phyloP scores from a whole-genome alignment of 352 stramenopile genomes.

The Pilasporangium apinafurcum region DNA sequence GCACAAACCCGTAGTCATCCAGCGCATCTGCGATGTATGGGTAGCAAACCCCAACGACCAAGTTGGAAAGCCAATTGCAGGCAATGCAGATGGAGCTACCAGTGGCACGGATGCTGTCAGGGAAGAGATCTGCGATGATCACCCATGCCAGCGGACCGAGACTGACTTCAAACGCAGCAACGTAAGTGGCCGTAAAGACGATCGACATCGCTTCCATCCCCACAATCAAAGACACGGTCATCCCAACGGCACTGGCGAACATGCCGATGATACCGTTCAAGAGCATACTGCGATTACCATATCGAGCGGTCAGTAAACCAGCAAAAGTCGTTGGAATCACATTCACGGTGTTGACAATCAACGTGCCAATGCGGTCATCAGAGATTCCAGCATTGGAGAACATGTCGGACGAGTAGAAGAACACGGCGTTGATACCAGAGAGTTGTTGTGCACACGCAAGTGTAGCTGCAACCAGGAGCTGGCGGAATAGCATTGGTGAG shows the following conservation, averaged over 20 bases:
- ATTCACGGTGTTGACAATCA: constrained; percentile 36
- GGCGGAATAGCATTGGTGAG: constrained; percentile 22
- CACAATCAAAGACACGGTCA: constrained; percentile 33
- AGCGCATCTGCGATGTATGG: constrained; percentile 28
- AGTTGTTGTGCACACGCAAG: constrained; percentile 40
- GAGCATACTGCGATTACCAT: constrained; percentile 48
- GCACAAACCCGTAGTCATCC: constrained; percentile 20
- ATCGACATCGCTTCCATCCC: constrained; percentile 22
- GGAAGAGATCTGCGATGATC: constrained; percentile 48
- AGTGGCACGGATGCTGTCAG: constrained; percentile 38
- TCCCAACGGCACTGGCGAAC: constrained; percentile 32
- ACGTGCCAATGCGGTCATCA: constrained; percentile 30
- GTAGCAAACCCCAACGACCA: constrained; percentile 27
- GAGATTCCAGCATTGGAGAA: constrained; percentile 27
- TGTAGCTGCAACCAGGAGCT: constrained; percentile 34
- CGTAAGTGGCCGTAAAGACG: constrained; percentile 50
- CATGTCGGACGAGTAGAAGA: constrained; percentile 42
- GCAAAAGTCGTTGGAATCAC: constrained; percentile 25
- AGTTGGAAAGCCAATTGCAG: constrained; percentile 16
- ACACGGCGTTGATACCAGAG: constrained; percentile 52
- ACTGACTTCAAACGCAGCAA: constrained; percentile 58
- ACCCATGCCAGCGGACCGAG: constrained; percentile 62
- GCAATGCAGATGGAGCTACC: constrained; percentile 30
- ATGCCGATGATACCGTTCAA: constrained; percentile 30
- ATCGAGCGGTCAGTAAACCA: constrained; percentile 30